A percentile compares a stretch with the other conserved stretches of the same genome.
Evolutionary conservation across 176 grass and related monocot species (phyloP).

Genomic region (Phoenix roebelenii): DNA sequence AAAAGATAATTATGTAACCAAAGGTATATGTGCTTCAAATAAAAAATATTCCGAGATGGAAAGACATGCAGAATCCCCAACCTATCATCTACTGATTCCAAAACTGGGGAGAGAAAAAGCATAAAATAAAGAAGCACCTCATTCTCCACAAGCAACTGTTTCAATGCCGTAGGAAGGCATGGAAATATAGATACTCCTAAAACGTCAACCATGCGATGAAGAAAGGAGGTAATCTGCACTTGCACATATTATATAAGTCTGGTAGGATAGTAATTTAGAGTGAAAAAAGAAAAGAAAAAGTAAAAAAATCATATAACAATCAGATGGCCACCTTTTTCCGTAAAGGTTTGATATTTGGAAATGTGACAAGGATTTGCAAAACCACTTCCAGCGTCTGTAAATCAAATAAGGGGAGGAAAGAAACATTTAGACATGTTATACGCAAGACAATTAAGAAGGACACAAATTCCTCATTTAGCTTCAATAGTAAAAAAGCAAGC

Average conservation of each 20-base stretch:
- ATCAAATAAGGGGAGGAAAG: constrained; percentile 1
- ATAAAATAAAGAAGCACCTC: constrained; percentile 43
- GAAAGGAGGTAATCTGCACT: constrained; percentile 77
- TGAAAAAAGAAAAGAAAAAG: constrained; percentile 8
- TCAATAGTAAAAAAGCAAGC: too few relatives aligned
- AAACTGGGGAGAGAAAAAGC: too few relatives aligned
- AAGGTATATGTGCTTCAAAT: too few relatives aligned
- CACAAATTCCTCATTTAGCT: too few relatives aligned
- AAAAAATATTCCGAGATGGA: too few relatives aligned
- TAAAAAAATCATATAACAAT: constrained; percentile 9
- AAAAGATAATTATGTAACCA: too few relatives aligned
- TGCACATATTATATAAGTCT: not conserved
- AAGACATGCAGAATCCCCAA: too few relatives aligned
- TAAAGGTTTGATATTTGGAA: constrained; percentile 60
- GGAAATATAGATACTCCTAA: constrained; percentile 74
- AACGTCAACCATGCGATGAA: constrained; percentile 95
- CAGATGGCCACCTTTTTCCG: constrained; percentile 60
- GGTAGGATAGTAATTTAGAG: not conserved
- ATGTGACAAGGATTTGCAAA: constrained; percentile 64
- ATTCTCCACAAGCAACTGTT: constrained; percentile 69
- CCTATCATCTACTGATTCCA: too few relatives aligned
- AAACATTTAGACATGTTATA: too few relatives aligned
- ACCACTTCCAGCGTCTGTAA: constrained; percentile 68
- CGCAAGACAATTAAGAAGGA: too few relatives aligned
- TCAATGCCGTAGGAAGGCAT: constrained; percentile 54